These are phyloP conservation scores for Coemansia brasiliensis DNA, from an alignment of 192 early-diverging fungal genomes.

Conservation along the genomic window DNA sequence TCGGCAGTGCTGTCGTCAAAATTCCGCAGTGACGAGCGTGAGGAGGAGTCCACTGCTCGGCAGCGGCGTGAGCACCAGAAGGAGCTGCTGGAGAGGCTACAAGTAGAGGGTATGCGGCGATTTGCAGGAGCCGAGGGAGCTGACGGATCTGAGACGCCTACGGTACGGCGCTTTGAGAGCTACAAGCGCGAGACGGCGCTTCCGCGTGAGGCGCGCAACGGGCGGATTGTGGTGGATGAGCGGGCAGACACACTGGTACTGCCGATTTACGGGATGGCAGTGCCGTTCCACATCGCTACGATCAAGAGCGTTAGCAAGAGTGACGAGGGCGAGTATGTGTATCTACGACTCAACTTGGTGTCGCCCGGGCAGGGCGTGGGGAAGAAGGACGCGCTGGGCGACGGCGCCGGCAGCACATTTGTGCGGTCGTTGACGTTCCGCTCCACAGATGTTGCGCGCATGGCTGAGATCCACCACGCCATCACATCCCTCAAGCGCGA, in stretches of 20 bases:
- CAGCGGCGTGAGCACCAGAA: conserved; percentile 87
- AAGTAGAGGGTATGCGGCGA: conserved; percentile 75
- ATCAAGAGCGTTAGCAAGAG: conserved; percentile 91
- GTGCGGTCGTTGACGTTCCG: conserved; percentile 91
- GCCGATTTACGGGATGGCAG: conserved; percentile 93
- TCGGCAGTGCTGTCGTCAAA: conserved; percentile 73
- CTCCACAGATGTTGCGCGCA: conserved; percentile 76
- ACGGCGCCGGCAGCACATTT: conserved; percentile 85
- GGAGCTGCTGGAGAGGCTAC: conserved; percentile 71
- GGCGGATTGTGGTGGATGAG: conserved; percentile 86
- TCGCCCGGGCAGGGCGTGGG: conserved; percentile 90
- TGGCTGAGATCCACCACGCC: conserved; percentile 81
- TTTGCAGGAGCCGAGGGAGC: conserved; percentile 69
- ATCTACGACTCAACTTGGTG: conserved; percentile 92
- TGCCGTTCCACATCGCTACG: conserved; percentile 97
- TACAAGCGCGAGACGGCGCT: conserved; percentile 88
- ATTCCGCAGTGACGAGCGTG: conserved; percentile 77
- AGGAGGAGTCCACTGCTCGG: conserved; percentile 76
- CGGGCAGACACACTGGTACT: conserved; percentile 85
- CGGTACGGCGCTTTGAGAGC: conserved; percentile 91
- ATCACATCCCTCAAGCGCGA: conserved; percentile 93
- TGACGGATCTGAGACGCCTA: conserved; percentile 66
- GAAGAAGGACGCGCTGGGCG: conserved; percentile 91
- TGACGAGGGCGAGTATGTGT: conserved; percentile 89
- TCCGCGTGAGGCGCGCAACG: conserved; percentile 77